phyloP scores from a whole-genome alignment of 805 yeast genomes.

The Starmera quercuum region DNA sequence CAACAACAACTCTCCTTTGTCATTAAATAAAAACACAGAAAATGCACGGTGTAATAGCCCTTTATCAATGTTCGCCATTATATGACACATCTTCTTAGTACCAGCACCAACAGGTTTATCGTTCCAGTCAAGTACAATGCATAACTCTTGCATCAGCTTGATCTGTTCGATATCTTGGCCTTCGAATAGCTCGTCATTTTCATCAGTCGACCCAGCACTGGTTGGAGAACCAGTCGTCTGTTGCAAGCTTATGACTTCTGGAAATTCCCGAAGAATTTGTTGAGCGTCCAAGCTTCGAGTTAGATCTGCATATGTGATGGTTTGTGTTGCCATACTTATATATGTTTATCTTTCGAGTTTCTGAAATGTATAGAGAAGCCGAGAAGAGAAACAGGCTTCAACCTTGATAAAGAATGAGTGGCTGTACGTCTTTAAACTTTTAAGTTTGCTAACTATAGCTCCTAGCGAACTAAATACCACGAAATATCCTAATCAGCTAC shows the following conservation, averaged over 20 bases:
- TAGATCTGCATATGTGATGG: constrained; percentile 35
- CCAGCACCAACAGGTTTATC: constrained; percentile 90
- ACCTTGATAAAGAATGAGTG: too few species aligned
- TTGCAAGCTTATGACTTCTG: constrained; percentile 59
- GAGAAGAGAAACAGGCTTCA: neutral
- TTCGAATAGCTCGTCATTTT: constrained; percentile 43
- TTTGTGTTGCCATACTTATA: constrained; percentile 3
- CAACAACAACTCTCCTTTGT: constrained; percentile 63
- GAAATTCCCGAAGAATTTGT: constrained; percentile 50
- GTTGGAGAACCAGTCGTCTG: constrained; percentile 50
- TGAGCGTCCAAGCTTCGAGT: constrained; percentile 43
- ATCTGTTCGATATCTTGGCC: constrained; percentile 96
- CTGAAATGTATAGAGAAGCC: neutral
- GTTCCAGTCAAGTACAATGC: constrained; percentile 85
- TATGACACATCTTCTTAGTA: constrained; percentile 82
- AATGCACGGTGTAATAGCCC: constrained; percentile 95
- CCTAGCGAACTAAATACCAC: too few species aligned
- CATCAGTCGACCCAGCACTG: constrained; percentile 23
- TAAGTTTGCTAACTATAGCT: too few species aligned
- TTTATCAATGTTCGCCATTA: constrained; percentile 77
- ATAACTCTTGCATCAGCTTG: constrained; percentile 90
- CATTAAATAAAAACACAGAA: constrained; percentile 87
- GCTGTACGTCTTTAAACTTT: too few species aligned
- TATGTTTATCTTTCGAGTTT: neutral
- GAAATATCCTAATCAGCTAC: too few species aligned